Conservation (phyloP, 768 basidiomycete species). For the Boletus reticulatus region DNA sequence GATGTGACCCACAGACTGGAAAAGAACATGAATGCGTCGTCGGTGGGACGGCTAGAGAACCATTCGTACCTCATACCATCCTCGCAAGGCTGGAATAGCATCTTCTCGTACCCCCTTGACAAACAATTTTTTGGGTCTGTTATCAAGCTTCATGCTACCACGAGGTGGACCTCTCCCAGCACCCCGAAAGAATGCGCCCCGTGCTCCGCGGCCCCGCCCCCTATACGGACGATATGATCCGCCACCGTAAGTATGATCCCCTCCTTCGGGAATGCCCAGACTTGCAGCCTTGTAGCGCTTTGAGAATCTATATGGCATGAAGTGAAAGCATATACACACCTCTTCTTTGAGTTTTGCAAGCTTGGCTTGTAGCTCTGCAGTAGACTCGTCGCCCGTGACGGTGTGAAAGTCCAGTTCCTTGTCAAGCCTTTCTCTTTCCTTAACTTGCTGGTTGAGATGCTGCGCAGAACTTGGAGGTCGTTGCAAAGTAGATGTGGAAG, state of each 20-base stretch:
- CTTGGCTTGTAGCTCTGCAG: slow-evolving; percentile 71
- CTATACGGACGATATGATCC: slow-evolving; percentile 63
- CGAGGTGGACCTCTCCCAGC: slow-evolving; percentile 65
- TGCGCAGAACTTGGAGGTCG: slow-evolving; percentile 26
- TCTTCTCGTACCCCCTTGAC: slow-evolving; percentile 64
- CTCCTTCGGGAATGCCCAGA: slow-evolving; percentile 59
- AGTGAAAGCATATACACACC: slow-evolving; percentile 41
- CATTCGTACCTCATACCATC: slow-evolving; percentile 76
- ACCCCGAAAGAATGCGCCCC: slow-evolving; percentile 58
- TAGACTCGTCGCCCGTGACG: slow-evolving; percentile 44
- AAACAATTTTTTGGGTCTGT: slow-evolving; percentile 77
- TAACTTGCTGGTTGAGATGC: slow-evolving; percentile 45
- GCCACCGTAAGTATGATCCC: slow-evolving; percentile 34
- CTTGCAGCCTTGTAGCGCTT: slow-evolving; percentile 57
- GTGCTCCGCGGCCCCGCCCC: slow-evolving; percentile 59
- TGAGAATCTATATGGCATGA: slow-evolving; percentile 7
- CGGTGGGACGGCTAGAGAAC: not conserved
- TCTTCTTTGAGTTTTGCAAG: slow-evolving; percentile 78
- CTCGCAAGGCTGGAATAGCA: slow-evolving; percentile 59
- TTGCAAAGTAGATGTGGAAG: slow-evolving; percentile 22
- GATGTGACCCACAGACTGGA: slow-evolving; percentile 65
- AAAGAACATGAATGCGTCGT: slow-evolving; percentile 4
- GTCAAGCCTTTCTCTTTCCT: slow-evolving; percentile 69
- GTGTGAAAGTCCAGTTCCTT: slow-evolving; percentile 74
- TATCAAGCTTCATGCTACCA: slow-evolving; percentile 85